phyloP scores from a whole-genome alignment of 495 filamentous ascomycete genomes.

The Cladorrhinum samala region DNA sequence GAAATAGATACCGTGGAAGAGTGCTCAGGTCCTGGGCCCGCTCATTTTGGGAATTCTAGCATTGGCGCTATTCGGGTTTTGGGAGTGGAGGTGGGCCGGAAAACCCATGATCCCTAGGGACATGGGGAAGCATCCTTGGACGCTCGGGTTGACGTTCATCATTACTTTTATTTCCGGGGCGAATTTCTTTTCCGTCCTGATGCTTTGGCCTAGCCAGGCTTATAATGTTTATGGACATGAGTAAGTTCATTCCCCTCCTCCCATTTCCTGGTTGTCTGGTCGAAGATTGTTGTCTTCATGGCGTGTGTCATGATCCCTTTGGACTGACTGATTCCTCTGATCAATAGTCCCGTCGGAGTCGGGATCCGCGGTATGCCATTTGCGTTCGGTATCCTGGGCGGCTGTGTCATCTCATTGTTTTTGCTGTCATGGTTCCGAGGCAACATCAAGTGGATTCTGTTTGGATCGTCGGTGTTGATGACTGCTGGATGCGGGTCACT shows the following conservation, averaged over 20 bases:
- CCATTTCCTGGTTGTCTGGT: background rate
- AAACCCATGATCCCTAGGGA: conserved; percentile 62
- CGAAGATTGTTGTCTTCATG: too few species aligned
- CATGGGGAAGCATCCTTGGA: conserved; percentile 57
- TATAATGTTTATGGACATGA: conserved; percentile 71
- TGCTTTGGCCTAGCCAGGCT: conserved; percentile 70
- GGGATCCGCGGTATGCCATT: conserved; percentile 62
- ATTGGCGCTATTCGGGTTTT: conserved; percentile 52
- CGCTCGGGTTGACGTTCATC: conserved; percentile 56
- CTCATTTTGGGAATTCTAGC: conserved; percentile 53
- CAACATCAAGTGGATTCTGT: conserved; percentile 57
- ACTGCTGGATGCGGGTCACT: conserved; percentile 64
- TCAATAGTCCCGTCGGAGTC: conserved; percentile 47
- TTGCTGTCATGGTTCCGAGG: conserved; percentile 56
- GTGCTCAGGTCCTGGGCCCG: conserved; percentile 42
- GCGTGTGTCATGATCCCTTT: too few species aligned
- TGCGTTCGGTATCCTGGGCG: conserved; percentile 56
- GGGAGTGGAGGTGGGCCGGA: conserved; percentile 57
- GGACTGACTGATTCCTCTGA: too few species aligned
- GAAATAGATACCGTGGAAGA: conserved; percentile 32
- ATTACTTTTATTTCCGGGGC: conserved; percentile 70
- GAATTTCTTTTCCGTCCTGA: conserved; percentile 68
- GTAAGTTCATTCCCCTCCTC: conserved; percentile 17
- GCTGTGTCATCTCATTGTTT: conserved; percentile 57
- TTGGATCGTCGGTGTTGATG: conserved; percentile 58